Conservation (phyloP, 2,329 filamentous ascomycete species). For the Coleophoma crateriformis region DNA sequence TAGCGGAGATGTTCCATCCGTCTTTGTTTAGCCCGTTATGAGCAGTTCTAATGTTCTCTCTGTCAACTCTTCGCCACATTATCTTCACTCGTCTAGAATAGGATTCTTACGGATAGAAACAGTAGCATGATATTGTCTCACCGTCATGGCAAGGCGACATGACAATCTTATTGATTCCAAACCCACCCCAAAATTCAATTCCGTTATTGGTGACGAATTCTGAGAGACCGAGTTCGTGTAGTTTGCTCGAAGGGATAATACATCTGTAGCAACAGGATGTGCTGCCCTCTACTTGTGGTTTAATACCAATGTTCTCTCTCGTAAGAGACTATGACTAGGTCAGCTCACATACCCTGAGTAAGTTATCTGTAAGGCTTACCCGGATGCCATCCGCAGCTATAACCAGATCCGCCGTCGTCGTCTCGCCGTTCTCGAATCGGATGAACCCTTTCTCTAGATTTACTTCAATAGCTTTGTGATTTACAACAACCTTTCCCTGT, state of each 20-base stretch:
- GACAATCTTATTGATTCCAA: slow-evolving; percentile 62
- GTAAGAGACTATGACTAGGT: slow-evolving; percentile 37
- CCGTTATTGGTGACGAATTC: slow-evolving; percentile 57
- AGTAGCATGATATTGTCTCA: slow-evolving; percentile 62
- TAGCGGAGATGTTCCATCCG: slow-evolving; percentile 10
- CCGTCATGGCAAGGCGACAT: slow-evolving; percentile 64
- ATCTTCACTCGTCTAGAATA: too few species aligned
- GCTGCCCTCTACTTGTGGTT: slow-evolving; percentile 52
- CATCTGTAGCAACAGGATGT: slow-evolving; percentile 57
- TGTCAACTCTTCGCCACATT: too few species aligned
- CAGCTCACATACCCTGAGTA: not conserved
- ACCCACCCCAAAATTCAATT: slow-evolving; percentile 67
- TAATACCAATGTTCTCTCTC: slow-evolving; percentile 51
- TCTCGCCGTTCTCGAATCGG: slow-evolving; percentile 25
- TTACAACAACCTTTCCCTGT: slow-evolving; percentile 47
- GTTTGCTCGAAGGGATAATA: slow-evolving; percentile 58
- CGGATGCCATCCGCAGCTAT: slow-evolving; percentile 47
- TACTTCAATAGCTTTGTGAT: slow-evolving; percentile 37
- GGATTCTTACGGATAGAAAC: slow-evolving; percentile 52
- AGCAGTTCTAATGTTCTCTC: slow-evolving; percentile 7
- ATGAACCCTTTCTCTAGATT: slow-evolving; percentile 38
- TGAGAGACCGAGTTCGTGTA: slow-evolving; percentile 51
- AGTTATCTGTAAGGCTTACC: not conserved
- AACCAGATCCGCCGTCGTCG: slow-evolving; percentile 24
- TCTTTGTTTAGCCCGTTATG: slow-evolving; percentile 9